Evolutionary conservation across 2,329 filamentous ascomycete species (phyloP), one percentile per base, ranked within the genome.

Genomic region (Botrytis galanthina): DNA sequence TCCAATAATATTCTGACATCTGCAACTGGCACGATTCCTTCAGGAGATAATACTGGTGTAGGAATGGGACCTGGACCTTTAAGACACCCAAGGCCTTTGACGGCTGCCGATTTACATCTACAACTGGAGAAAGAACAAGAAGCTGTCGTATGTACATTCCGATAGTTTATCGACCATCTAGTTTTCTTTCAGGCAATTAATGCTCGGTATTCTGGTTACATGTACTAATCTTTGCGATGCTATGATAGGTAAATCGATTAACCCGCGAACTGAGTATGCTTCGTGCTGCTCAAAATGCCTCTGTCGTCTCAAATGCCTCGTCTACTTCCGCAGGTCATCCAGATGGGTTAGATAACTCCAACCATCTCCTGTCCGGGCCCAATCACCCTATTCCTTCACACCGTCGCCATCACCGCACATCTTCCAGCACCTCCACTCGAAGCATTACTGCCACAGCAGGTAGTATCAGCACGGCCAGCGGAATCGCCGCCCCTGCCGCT

Each of bases 51-150:
- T 73, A 82, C 84, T 1, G 85, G 84, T 22, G 85, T 88, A 63
- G 86, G 85, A 42, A 81, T 84, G 46, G 90, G 89, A 0, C 89
- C 89, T 73, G 93, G 92, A 0, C 95, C 95, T 6, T 84, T 97
- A 78, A 89, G 95, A 75, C 95, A 97, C 81, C 95, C 95, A 9
- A 89, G 93, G 51, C 95, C 95, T 5, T 84, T 98, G 81, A 98
- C 95, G 0, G 91, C 94, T 1, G 92, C 94, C 5, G 95, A 98
- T 82, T 86, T 98, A 75, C 94, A 98, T 82, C 86, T 93, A 74
- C 90, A 97, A 84, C 86, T 98, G 39, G 95, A 98, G 83, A 96
- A 97, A 82, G 95, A 98, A 81, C 95, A 98, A 79, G 95, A 98
- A 83, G 93, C 94, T 51, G 92, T 98, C 79, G 95, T 96, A 86